Evolutionary conservation across 2,329 filamentous ascomycete species (phyloP).

Genomic region (Aureobasidium mangrovei): DNA sequence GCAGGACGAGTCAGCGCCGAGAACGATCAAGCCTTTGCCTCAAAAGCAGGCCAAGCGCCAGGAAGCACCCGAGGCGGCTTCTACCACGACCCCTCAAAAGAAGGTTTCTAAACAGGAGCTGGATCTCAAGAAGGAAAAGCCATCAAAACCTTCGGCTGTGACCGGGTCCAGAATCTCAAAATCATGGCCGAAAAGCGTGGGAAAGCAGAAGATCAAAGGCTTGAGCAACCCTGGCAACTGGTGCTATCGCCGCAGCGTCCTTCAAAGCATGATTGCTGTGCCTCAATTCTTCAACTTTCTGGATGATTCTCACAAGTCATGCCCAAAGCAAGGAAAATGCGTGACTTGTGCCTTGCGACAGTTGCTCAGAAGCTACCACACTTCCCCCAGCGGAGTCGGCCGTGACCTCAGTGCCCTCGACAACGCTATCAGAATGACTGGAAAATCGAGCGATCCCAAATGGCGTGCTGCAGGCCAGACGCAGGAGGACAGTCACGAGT

Average conservation of each 20-base stretch:
- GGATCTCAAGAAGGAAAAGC: background rate
- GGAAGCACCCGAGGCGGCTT: background rate
- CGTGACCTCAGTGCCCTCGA: slow-evolving; percentile 14
- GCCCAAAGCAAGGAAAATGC: slow-evolving; percentile 11
- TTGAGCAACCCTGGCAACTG: slow-evolving; percentile 16
- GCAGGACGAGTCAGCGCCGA: background rate
- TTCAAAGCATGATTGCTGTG: slow-evolving; percentile 16
- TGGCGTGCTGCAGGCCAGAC: slow-evolving; percentile 12
- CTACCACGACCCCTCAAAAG: background rate
- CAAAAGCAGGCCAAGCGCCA: background rate
- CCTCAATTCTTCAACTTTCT: slow-evolving; percentile 18
- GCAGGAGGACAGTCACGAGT: slow-evolving; percentile 17
- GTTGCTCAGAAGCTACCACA: slow-evolving; percentile 12
- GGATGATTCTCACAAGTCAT: slow-evolving; percentile 12
- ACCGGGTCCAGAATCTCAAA: background rate
- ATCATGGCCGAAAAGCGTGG: slow-evolving; percentile 14
- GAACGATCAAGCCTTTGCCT: background rate
- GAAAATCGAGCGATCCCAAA: slow-evolving; percentile 11
- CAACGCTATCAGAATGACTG: slow-evolving; percentile 11
- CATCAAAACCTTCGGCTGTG: background rate
- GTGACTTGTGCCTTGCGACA: slow-evolving; percentile 15
- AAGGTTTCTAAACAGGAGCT: background rate
- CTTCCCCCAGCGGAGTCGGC: background rate
- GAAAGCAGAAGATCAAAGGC: slow-evolving; percentile 13
- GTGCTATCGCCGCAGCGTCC: slow-evolving; percentile 19